Evolutionary conservation across 495 filamentous ascomycete species (phyloP).

Genomic region (Podospora tetraspora): DNA sequence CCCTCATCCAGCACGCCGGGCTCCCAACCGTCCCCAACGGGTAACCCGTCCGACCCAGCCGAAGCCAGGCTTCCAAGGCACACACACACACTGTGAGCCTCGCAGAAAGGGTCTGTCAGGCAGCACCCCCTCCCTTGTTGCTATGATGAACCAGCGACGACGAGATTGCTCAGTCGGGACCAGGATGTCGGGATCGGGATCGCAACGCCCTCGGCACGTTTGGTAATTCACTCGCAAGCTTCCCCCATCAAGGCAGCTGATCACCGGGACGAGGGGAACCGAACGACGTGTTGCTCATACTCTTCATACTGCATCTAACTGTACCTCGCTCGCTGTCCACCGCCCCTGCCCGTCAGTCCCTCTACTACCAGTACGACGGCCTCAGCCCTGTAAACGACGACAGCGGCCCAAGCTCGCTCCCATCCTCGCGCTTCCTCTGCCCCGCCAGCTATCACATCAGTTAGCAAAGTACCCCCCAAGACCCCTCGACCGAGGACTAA

Average conservation of each 20-base stretch:
- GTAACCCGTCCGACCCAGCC: not conserved
- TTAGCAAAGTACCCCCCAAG: not conserved
- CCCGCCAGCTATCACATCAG: constrained; percentile 54
- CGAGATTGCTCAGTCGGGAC: not conserved
- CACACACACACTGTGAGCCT: not conserved
- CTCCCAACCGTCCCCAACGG: not conserved
- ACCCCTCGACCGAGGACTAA: constrained; percentile 30
- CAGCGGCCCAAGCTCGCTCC: constrained; percentile 50
- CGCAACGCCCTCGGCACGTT: not conserved
- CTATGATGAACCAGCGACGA: not conserved
- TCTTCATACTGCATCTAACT: not conserved
- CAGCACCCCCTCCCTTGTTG: too few species aligned
- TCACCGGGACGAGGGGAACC: not conserved
- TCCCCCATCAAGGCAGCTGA: not conserved
- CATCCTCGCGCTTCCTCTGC: constrained; percentile 70
- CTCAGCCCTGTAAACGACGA: constrained; percentile 63
- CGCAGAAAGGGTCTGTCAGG: not conserved
- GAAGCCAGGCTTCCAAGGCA: too few species aligned
- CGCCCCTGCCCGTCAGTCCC: not conserved
- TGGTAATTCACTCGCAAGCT: not conserved
- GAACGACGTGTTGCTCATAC: not conserved
- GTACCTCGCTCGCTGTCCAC: not conserved
- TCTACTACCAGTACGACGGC: constrained; percentile 61
- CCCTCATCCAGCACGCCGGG: not conserved
- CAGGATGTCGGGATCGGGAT: not conserved